Conservation (phyloP, 2,329 filamentous ascomycete genomes). For the Verticillium albo-atrum region DNA sequence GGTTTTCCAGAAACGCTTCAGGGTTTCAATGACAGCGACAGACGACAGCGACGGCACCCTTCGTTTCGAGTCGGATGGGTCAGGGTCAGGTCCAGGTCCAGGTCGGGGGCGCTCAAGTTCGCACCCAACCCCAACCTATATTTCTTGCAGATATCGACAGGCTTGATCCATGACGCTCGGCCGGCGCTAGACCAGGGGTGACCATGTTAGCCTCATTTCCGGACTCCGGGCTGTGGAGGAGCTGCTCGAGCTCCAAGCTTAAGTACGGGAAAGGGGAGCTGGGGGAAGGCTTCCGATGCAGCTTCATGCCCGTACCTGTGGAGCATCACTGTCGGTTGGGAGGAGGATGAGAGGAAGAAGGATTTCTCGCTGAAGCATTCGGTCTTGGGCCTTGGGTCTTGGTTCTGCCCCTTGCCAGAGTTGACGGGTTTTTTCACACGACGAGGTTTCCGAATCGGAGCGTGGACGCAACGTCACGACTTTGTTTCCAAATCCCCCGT, state of each 20-base stretch:
- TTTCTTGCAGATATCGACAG: slow-evolving; percentile 13
- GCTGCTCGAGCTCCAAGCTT: not conserved
- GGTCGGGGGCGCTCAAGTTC: no score
- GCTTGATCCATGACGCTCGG: slow-evolving; percentile 2
- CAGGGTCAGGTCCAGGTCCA: no score
- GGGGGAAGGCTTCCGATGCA: not conserved
- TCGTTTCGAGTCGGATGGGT: not conserved
- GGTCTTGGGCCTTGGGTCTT: not conserved
- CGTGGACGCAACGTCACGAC: not conserved
- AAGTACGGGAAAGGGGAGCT: not conserved
- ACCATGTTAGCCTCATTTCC: not conserved
- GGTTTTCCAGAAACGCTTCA: not conserved
- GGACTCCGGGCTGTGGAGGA: not conserved
- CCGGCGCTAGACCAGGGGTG: not conserved
- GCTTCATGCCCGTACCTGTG: not conserved
- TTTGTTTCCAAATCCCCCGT: not conserved
- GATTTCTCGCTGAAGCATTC: not conserved
- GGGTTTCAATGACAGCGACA: not conserved
- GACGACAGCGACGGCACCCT: not conserved
- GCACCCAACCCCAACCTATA: slow-evolving; percentile 11
- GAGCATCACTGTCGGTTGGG: not conserved
- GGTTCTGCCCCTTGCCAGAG: not conserved
- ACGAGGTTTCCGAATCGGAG: not conserved
- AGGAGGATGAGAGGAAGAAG: not conserved
- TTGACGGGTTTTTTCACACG: not conserved